These are phyloP conservation scores for Aspergillus piperis DNA, from an alignment of 2,329 filamentous ascomycete genomes.

Conservation along the genomic window DNA sequence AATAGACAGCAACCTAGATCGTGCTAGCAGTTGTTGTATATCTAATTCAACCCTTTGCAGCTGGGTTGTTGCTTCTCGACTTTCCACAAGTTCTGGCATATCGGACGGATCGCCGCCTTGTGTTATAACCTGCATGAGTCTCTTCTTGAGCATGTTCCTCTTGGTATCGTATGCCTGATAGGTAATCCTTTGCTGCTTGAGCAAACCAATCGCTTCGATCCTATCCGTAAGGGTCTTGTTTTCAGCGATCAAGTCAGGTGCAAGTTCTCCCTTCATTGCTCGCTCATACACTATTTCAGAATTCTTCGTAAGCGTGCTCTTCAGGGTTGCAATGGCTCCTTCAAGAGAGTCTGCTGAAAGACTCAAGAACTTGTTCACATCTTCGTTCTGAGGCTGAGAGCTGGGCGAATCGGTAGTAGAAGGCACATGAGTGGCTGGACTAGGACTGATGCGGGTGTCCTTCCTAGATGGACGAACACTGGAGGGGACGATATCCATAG, in stretches of 20 bases:
- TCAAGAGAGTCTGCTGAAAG: slow-evolving; percentile 31
- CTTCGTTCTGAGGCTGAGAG: slow-evolving; percentile 24
- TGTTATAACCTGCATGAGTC: slow-evolving; percentile 38
- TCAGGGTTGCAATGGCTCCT: slow-evolving; percentile 30
- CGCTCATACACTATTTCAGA: slow-evolving; percentile 41
- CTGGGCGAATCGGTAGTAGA: slow-evolving; percentile 9
- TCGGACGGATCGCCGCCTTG: slow-evolving; percentile 35
- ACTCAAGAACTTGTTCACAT: slow-evolving; percentile 35
- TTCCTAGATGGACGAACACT: not conserved
- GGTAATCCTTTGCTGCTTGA: slow-evolving; percentile 31
- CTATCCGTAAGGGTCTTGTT: slow-evolving; percentile 39
- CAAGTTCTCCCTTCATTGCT: slow-evolving; percentile 38
- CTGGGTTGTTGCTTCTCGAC: slow-evolving; percentile 33
- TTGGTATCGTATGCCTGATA: slow-evolving; percentile 32
- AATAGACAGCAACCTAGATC: slow-evolving; percentile 29
- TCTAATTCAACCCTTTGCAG: slow-evolving; percentile 37
- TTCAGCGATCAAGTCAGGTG: slow-evolving; percentile 36
- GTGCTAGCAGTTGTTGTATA: slow-evolving; percentile 36
- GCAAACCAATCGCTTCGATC: slow-evolving; percentile 40
- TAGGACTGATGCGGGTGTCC: slow-evolving; percentile 6
- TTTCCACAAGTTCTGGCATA: slow-evolving; percentile 38
- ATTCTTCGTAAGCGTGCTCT: slow-evolving; percentile 35
- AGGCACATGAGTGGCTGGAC: slow-evolving; percentile 13
- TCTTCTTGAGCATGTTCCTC: slow-evolving; percentile 37
- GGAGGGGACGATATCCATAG: not conserved